Conservation (phyloP, 306 rosid genomes). For the Lathyrus tuberosus region DNA sequence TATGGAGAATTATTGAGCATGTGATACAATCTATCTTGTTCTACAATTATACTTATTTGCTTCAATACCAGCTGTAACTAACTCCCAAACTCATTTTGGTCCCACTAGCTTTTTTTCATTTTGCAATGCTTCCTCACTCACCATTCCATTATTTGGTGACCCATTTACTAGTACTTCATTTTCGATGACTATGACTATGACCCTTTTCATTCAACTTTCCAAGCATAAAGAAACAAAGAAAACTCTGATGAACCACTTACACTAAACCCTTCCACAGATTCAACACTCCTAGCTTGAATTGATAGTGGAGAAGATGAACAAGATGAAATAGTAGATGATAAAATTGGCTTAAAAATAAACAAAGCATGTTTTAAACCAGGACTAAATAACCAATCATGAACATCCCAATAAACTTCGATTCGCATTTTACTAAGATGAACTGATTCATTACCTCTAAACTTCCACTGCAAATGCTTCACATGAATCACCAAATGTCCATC, state of each 20-base stretch:
- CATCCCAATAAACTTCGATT: conserved; percentile 90
- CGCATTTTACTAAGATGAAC: conserved; percentile 72
- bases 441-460: conserved; percentile 85
- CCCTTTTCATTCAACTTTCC: conserved; percentile 68
- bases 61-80: conserved; percentile 68
- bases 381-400: conserved; percentile 86
- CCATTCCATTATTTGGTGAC: conserved; percentile 45
- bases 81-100: conserved; percentile 46
- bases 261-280: conserved; percentile 59
- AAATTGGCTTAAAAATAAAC: conserved; percentile 79
- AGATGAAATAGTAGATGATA: conserved; percentile 41
- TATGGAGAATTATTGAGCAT: conserved; percentile 61
- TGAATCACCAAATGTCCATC: conserved; percentile 79
- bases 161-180: not conserved
- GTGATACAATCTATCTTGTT: conserved; percentile 57
- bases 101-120: conserved; percentile 39
- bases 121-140: conserved; percentile 42
- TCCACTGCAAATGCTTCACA: conserved; percentile 89
- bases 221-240: conserved; percentile 86
- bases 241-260: conserved; percentile 77
- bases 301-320: conserved; percentile 59
- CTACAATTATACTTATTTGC: conserved; percentile 60
- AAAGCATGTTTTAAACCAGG: conserved; percentile 88
- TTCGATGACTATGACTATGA: not conserved
- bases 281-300: conserved; percentile 53